Base-by-base conservation (phyloP, 2,329 filamentous ascomycete genomes). In the Septoria linicola region DNA sequence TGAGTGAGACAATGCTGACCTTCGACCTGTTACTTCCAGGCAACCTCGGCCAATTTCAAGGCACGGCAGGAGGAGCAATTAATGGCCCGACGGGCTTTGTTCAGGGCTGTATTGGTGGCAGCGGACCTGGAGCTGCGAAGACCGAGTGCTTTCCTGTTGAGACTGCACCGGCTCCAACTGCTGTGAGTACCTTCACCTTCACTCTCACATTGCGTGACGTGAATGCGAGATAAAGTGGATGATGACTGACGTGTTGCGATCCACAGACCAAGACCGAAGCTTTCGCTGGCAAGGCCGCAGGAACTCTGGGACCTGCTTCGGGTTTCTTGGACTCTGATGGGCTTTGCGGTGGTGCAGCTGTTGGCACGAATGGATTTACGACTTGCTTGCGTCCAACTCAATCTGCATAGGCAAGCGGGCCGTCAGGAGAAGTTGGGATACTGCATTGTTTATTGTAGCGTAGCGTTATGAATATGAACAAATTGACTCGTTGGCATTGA, bases 81-180 rank as follows among this genome's bases (percentile, higher is more conserved):
- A 54, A 54, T 4, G 54, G 54, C 11, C 54, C 54, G 17, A 57
- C 54, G 36, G 54, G 54, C 21, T 39, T 42, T 39, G 43, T 54
- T 4, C 41, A 57, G 37, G 54, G 54, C 37, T 57, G 54, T 5
- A 49, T 57, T 27, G 54, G 54, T 41, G 51, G 54, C 14, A 47
- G 42, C 14, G 31, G 36, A 2, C 25, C 25, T n/a, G 41, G 40
- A n/a, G 20, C 37, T 10, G 54, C 51, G 1, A 46, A 34, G 6
- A 57, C 54, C 8, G 54, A 17, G 8, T 57, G 54, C 30, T 43
- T 34, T 21, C 54, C 54, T 10, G 54, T 57, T 3, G 47, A 23
- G 14, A 57, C 54, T 41, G 46, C 54, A 6, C 54, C 54, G 10
- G 46, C 54, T 1, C 17, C 41, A 11, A 57, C 54, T 16, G 39